Base-by-base conservation (phyloP, 2,329 filamentous ascomycete genomes). In the Diplodia intermedia region DNA sequence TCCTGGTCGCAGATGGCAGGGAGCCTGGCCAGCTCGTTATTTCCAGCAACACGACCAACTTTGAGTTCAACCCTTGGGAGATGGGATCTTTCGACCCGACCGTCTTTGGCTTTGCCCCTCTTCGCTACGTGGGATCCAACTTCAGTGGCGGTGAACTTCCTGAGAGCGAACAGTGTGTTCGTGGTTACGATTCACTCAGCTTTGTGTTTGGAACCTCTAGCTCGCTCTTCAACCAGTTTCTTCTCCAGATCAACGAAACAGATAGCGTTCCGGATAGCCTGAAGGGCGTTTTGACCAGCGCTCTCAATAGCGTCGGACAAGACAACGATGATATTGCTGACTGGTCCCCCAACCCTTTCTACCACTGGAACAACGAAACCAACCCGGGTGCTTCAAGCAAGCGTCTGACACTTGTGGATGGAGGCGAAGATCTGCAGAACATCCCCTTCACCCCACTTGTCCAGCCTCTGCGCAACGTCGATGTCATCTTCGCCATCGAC, bases 181-280 rank as follows among this genome's bases (percentile, higher is more conserved):
- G 86, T 8, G 94, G 94, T 0, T 93, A 93, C 71, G 94, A 97
- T 79, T 93, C 93, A 73, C 86, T 86, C 29, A 92, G 92, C 7
- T 97, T 87, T 75, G 83, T 97, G 31, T 93, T 97, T 88, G 93
- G 93, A 62, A 97, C 93, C 0, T 93, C 90, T 26, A 92, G 90
- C 1, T 90, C 91, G 0, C 84, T 97, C 1, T 97, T 97, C 85
- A 97, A 97, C 80, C 83, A 89, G 73, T 86, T 91, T 73, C 80
- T 97, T 20, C 82, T 93, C 3, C 80, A 87, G 12, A 82, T 94
- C 67, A 86, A 92, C 11, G 77, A 79, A 26, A 78, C 80, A 31
- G 75, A 85, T 1, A 76, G 84, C 40, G 74, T 88, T 8, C 84
- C 83, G 2, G 75, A 74, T 5, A 78, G 85, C 38, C 78, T 92